Conservation (phyloP, 164 flowering plant genomes). For the Annona cherimola region DNA sequence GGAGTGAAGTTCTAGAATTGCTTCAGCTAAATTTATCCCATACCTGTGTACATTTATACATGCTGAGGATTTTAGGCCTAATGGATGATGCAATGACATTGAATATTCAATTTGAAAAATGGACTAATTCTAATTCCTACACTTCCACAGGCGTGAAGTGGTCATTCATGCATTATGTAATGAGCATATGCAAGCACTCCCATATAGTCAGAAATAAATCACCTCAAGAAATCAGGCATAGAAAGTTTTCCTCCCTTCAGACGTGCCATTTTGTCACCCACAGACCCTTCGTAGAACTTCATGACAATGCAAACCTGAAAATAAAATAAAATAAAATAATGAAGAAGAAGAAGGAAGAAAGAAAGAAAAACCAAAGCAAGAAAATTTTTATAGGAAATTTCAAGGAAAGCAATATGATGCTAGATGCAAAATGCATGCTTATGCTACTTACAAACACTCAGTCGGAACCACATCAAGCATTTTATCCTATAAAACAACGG, state of each 20-base stretch:
- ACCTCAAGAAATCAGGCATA: conserved; percentile 74
- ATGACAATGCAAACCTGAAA: conserved; percentile 65
- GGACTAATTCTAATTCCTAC: background rate
- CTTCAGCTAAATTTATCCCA: conserved; percentile 66
- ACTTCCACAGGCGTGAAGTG: background rate
- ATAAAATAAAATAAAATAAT: background rate
- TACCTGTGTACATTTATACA: conserved; percentile 46
- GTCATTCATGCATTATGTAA: background rate
- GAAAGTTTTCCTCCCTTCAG: conserved; percentile 66
- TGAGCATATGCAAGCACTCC: background rate
- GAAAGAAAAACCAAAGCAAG: background rate
- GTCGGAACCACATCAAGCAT: no score
- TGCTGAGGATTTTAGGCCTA: background rate
- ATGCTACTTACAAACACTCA: no score
- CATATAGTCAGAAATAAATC: conserved; percentile 9
- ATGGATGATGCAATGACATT: background rate
- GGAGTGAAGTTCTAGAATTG: conserved; percentile 61
- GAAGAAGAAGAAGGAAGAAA: background rate
- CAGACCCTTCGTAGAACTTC: conserved; percentile 88
- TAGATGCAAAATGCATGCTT: no score
- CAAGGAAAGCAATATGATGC: background rate
- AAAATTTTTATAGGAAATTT: background rate
- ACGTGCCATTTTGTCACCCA: conserved; percentile 72
- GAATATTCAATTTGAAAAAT: background rate
- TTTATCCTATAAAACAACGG: no score